These are phyloP conservation scores for Colletotrichum sp. DNA, from an alignment of 2,329 filamentous ascomycete species.

Conservation along the genomic window DNA sequence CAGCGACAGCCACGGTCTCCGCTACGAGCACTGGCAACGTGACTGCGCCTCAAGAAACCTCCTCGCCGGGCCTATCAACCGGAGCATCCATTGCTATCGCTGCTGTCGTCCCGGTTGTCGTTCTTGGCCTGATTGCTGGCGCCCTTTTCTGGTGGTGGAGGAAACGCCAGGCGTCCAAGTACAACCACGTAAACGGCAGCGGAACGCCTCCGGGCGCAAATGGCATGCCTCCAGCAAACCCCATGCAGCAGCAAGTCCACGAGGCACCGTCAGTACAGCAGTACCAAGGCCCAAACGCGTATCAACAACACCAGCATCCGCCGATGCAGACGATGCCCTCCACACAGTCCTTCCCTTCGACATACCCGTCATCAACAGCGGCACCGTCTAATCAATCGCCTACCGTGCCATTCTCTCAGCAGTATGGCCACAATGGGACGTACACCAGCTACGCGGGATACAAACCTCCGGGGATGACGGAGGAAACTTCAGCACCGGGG, in stretches of 20 bases:
- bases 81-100: not conserved
- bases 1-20: not conserved
- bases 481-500: not conserved
- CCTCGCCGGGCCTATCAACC: not conserved
- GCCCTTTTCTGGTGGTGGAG: conserved; percentile 11
- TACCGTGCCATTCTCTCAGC: not conserved
- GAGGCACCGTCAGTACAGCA: not conserved
- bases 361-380: not conserved
- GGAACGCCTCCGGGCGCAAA: not conserved
- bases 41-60: not conserved
- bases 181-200: not conserved
- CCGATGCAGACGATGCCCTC: not conserved
- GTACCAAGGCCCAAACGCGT: not conserved
- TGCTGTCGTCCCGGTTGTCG: not conserved
- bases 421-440: not conserved
- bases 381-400: not conserved
- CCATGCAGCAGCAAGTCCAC: not conserved
- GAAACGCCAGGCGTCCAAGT: not conserved
- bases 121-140: not conserved
- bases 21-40: not conserved
- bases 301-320: not conserved
- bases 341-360: not conserved
- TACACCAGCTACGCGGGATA: conserved; percentile 3
- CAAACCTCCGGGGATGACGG: not conserved
- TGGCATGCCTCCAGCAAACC: not conserved